Base-by-base conservation (phyloP, 306 rosid genomes). In the Inga leiocalycina region DNA sequence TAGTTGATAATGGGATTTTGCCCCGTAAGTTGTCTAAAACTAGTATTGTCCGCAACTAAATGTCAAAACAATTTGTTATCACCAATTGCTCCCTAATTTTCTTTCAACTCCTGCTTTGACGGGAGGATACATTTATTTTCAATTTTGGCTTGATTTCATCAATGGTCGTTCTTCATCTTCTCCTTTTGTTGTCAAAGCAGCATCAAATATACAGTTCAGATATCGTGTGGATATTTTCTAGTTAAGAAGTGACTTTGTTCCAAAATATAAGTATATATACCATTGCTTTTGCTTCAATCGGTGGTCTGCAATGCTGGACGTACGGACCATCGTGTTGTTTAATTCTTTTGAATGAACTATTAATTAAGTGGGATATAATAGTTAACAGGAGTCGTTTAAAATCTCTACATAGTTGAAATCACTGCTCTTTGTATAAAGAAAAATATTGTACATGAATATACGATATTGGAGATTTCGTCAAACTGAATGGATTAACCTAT, bases 241-340 rank as follows among this genome's bases (percentile, higher is more conserved):
- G 67, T 75, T 75, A 34, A 56, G 39, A 37, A 76, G 46, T 56
- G 12, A 22, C 54, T 17, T 39, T 57, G 39, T 76, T 51, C 54
- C 19, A 14, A 57, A 62, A 22, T 44, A 51, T 30, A 51, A 48
- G 4, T 48, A 91, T 81, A 90, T 19, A 69, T 13, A 70, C 15
- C 74, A 39, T 22, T 56, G 75, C 44, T 46, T 46, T 22, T 37
- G 74, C 19, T 35, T 46, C 74, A 6, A 52, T 17, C 41, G 39
- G 16, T 24, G 41, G 51, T 83, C 59, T 62, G 48, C 41, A 72
- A 39, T 22, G 20, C 57, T 78, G 49, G 71, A 68, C 19, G 68
- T 12, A 62, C 16, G 37, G 68, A 27, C 37, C 69, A 41, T 4
- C 15, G 69, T 37, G 41, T 32, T 24, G 30, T 45, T 73, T 43